Conservation (phyloP, 2,329 filamentous ascomycete species). For the Fusarium sororula region DNA sequence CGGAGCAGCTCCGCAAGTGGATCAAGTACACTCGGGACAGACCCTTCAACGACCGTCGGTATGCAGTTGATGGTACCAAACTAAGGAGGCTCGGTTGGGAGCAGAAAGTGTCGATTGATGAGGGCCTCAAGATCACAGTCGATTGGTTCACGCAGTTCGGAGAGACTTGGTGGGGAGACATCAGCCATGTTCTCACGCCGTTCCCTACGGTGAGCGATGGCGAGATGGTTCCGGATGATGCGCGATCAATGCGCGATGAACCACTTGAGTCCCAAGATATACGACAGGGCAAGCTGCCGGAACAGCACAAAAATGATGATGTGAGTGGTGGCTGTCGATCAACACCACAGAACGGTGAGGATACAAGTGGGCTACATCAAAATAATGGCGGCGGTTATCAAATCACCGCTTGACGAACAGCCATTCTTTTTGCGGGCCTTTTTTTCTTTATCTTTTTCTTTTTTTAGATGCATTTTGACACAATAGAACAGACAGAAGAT, state of each 20-base stretch:
- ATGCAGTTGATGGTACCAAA: slow-evolving; percentile 76
- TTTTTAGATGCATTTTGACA: not conserved
- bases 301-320: slow-evolving; percentile 18
- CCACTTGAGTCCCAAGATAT: slow-evolving; percentile 42
- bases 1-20: slow-evolving; percentile 67
- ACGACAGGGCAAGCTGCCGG: slow-evolving; percentile 22
- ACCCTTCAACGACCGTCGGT: slow-evolving; percentile 80
- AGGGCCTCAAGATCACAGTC: slow-evolving; percentile 71
- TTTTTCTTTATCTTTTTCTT: not conserved
- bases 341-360: slow-evolving; percentile 10
- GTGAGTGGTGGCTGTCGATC: slow-evolving; percentile 14
- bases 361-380: slow-evolving; percentile 7
- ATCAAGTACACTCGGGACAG: slow-evolving; percentile 81
- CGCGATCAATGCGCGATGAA: slow-evolving; percentile 47
- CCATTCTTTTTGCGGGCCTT: not conserved
- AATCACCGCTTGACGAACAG: slow-evolving; percentile 12
- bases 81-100: slow-evolving; percentile 74
- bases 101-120: slow-evolving; percentile 70
- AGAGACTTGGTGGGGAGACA: slow-evolving; percentile 77
- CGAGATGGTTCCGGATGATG: slow-evolving; percentile 63
- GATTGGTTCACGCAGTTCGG: slow-evolving; percentile 75
- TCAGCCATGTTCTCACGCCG: slow-evolving; percentile 73
- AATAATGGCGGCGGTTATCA: slow-evolving; percentile 4
- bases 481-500: not conserved
- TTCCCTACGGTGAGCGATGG: slow-evolving; percentile 70